These are phyloP conservation scores for Grosmannia clavigera DNA, from an alignment of 2,329 filamentous ascomycete genomes.

Conservation along the genomic window DNA sequence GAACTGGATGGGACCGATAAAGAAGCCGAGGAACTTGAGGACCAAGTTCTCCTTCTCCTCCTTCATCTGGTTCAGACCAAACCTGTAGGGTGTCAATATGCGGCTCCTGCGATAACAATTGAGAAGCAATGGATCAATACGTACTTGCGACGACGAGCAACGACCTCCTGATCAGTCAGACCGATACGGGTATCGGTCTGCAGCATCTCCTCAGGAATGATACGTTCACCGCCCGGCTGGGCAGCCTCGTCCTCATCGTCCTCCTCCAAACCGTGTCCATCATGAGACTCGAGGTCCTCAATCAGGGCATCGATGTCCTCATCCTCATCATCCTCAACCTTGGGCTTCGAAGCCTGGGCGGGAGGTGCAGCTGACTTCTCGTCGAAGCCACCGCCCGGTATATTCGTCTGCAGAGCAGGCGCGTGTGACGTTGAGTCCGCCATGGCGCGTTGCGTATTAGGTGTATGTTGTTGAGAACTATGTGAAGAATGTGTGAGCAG, in stretches of 20 bases:
- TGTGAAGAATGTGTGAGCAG: neutral
- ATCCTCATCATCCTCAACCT: constrained; percentile 52
- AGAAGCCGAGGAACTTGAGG: constrained; percentile 73
- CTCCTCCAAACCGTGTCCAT: constrained; percentile 54
- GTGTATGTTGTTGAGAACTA: neutral
- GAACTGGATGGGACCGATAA: constrained; percentile 82
- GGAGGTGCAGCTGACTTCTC: constrained; percentile 36
- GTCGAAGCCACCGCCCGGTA: constrained; percentile 52
- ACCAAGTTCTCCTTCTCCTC: constrained; percentile 79
- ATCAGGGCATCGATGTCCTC: constrained; percentile 81
- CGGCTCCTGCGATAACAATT: neutral
- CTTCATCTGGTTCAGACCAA: constrained; percentile 76
- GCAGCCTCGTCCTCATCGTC: constrained; percentile 43
- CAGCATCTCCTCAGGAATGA: constrained; percentile 54
- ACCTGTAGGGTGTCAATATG: constrained; percentile 7
- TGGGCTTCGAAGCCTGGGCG: constrained; percentile 22
- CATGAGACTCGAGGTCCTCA: constrained; percentile 73
- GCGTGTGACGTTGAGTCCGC: constrained; percentile 40
- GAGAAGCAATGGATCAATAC: neutral
- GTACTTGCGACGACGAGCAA: constrained; percentile 49
- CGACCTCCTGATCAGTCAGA: constrained; percentile 60
- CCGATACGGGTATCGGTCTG: constrained; percentile 60
- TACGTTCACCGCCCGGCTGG: constrained; percentile 38
- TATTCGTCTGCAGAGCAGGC: constrained; percentile 50
- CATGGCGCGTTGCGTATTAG: constrained; percentile 25